Evolutionary conservation across 2,329 filamentous ascomycete genomes (phyloP).

Genomic region (Dryadomyces quercivorus): DNA sequence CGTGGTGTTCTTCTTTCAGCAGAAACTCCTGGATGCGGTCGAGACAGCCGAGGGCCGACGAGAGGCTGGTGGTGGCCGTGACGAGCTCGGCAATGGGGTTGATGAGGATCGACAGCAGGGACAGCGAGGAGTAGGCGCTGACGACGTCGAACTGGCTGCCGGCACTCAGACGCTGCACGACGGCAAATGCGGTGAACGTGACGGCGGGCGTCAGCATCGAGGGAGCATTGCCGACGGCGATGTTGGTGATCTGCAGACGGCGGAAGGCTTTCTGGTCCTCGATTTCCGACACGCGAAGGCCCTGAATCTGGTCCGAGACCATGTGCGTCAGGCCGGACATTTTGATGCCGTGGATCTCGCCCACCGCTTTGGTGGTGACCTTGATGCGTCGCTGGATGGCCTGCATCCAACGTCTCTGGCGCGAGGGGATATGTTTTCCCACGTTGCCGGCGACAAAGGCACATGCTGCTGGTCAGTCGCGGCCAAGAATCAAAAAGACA

Average conservation of each 20-base stretch:
- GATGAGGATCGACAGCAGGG: background rate
- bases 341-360: slow-evolving; percentile 39
- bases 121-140: background rate
- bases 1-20: background rate
- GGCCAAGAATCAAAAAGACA: too few relatives aligned
- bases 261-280: background rate
- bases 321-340: slow-evolving; percentile 31
- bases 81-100: slow-evolving; percentile 5
- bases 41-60: background rate
- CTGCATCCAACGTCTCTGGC: slow-evolving; percentile 29
- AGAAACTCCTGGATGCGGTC: slow-evolving; percentile 1
- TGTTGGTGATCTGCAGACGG: slow-evolving; percentile 1
- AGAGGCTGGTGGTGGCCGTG: background rate
- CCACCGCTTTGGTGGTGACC: slow-evolving; percentile 32
- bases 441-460: background rate
- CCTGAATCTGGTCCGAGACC: slow-evolving; percentile 12
- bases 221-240: background rate
- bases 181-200: background rate
- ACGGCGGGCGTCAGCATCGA: slow-evolving; percentile 1
- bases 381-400: slow-evolving; percentile 35
- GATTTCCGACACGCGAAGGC: background rate
- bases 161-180: background rate
- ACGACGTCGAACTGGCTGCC: background rate
- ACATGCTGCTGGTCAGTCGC: background rate
- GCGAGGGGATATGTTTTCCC: background rate